Evolutionary conservation across 2,329 filamentous ascomycete genomes (phyloP).

Genomic region (Colletotrichum kahawae): DNA sequence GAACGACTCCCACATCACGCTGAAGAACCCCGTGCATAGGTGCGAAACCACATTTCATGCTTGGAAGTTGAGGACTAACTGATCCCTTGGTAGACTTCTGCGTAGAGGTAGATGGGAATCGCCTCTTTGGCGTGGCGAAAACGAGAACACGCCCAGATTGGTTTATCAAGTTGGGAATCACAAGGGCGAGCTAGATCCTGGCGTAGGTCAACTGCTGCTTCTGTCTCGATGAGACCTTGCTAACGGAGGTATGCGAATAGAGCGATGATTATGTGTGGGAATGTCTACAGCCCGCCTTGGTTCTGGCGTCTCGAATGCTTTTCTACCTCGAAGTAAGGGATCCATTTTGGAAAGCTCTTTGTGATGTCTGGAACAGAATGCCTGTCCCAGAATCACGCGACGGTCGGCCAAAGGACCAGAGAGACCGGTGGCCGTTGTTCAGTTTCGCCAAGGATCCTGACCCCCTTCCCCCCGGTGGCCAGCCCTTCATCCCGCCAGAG

Average conservation of each 20-base stretch:
- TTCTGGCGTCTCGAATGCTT: slow-evolving; percentile 29
- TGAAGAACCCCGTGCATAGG: slow-evolving; percentile 29
- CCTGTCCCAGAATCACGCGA: slow-evolving; percentile 18
- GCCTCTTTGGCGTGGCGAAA: neutral
- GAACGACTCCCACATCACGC: neutral
- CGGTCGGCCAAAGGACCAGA: neutral
- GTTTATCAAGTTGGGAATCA: slow-evolving; percentile 27
- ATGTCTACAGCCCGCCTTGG: slow-evolving; percentile 31
- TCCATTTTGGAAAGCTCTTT: slow-evolving; percentile 24
- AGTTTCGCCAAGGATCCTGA: neutral
- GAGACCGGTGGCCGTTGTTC: neutral
- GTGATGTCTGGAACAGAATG: slow-evolving; percentile 29
- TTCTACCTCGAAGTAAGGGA: slow-evolving; percentile 13
- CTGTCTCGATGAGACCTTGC: neutral
- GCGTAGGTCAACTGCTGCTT: slow-evolving; percentile 20
- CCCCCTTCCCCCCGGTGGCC: neutral
- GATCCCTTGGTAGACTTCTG: neutral
- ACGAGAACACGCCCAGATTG: neutral
- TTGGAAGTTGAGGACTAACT: neutral
- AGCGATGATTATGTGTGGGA: slow-evolving; percentile 32
- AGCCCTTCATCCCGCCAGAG: neutral
- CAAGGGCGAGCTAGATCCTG: slow-evolving; percentile 28
- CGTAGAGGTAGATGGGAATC: slow-evolving; percentile 1
- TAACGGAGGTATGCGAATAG: slow-evolving; percentile 8
- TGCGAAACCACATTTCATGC: slow-evolving; percentile 3